Conservation (phyloP, 495 filamentous ascomycete species). For the Penicillium goetzii region DNA sequence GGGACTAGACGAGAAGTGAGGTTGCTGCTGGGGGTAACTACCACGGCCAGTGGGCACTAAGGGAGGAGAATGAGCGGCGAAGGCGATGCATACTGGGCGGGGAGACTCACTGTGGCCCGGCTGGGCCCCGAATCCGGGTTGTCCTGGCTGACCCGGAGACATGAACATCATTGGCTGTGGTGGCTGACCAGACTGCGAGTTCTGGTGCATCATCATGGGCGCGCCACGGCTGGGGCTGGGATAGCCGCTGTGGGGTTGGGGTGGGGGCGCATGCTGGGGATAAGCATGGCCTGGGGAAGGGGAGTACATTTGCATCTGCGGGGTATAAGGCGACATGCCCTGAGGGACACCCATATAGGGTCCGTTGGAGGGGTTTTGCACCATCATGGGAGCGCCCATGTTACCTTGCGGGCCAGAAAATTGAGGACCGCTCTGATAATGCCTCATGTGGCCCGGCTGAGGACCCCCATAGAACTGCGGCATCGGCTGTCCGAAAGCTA, state of each 20-base stretch:
- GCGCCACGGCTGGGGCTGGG: constrained; percentile 79
- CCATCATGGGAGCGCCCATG: constrained; percentile 80
- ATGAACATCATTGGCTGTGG: constrained; percentile 64
- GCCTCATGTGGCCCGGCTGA: constrained; percentile 31
- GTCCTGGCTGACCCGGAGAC: constrained; percentile 68
- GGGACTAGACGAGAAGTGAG: constrained; percentile 65
- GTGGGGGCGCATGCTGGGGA: constrained; percentile 62
- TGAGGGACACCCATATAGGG: constrained; percentile 58
- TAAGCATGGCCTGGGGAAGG: constrained; percentile 68
- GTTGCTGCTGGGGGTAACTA: constrained; percentile 61
- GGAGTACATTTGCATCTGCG: constrained; percentile 77
- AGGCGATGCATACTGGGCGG: neutral
- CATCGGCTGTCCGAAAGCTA: constrained; percentile 73
- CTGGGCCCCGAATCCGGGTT: constrained; percentile 66
- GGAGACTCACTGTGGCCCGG: constrained; percentile 66
- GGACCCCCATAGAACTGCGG: constrained; percentile 66
- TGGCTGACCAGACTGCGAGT: constrained; percentile 73
- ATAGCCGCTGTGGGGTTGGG: constrained; percentile 74
- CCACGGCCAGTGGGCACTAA: constrained; percentile 62
- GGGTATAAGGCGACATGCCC: constrained; percentile 60
- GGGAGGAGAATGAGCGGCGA: constrained; percentile 5
- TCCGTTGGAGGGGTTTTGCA: constrained; percentile 68
- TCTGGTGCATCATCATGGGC: constrained; percentile 84
- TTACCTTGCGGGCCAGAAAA: constrained; percentile 67
- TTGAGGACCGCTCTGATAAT: constrained; percentile 61